A percentile compares a stretch with the other conserved stretches of the same genome.
These are phyloP conservation scores for Whalleya microplaca DNA, from an alignment of 2,329 filamentous ascomycete genomes.

Conservation along the genomic window DNA sequence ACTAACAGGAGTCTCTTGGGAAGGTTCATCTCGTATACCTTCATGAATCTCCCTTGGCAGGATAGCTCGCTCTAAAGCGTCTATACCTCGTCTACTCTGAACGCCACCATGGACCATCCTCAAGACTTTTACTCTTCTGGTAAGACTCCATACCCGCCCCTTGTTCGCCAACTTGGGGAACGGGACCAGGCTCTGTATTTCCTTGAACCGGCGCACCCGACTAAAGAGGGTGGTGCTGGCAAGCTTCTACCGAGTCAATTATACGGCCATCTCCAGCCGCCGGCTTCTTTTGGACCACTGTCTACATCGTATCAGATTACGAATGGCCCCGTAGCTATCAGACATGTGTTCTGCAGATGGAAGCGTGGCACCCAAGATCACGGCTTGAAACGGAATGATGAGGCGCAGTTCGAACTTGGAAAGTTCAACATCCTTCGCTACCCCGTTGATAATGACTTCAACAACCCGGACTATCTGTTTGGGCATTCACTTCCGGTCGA, in stretches of 20 bases:
- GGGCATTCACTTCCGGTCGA: neutral
- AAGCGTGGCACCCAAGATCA: constrained; percentile 11
- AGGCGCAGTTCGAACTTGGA: constrained; percentile 19
- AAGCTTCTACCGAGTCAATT: neutral
- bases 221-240: neutral
- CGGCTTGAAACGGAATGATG: neutral
- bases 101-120: constrained; percentile 15
- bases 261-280: neutral
- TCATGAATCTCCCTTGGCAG: too few relatives aligned
- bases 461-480: constrained; percentile 10
- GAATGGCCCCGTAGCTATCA: neutral
- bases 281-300: constrained; percentile 5
- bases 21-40: too few relatives aligned
- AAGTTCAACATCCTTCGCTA: constrained; percentile 28
- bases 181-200: constrained; percentile 5
- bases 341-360: constrained; percentile 9
- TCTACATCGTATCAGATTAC: neutral
- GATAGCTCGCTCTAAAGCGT: too few relatives aligned
- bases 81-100: too few relatives aligned
- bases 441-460: constrained; percentile 4
- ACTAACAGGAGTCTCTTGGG: neutral
- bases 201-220: constrained; percentile 14
- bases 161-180: neutral
- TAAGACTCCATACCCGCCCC: constrained; percentile 10
- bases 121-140: constrained; percentile 3